Evolutionary conservation across 2,329 filamentous ascomycete genomes (phyloP).

Genomic region (Magnaporthiopsis poae): DNA sequence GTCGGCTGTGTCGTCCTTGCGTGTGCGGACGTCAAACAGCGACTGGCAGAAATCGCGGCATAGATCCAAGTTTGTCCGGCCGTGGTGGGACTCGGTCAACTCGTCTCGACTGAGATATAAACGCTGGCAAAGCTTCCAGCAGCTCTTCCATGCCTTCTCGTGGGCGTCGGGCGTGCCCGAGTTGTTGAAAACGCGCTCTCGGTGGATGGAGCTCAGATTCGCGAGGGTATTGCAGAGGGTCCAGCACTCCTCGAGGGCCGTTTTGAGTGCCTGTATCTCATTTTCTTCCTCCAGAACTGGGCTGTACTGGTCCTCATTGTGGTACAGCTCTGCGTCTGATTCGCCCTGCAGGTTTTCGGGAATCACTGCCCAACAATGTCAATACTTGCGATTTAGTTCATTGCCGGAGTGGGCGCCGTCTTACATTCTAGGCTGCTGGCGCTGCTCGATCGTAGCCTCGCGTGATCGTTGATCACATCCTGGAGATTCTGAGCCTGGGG

Average conservation of each 20-base stretch:
- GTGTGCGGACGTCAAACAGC: slow-evolving; percentile 74
- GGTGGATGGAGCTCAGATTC: slow-evolving; percentile 72
- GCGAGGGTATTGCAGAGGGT: slow-evolving; percentile 85
- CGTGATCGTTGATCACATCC: slow-evolving; percentile 53
- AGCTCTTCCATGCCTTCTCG: slow-evolving; percentile 84
- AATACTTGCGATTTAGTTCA: background rate
- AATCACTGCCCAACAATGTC: slow-evolving; percentile 38
- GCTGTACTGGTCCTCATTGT: slow-evolving; percentile 39
- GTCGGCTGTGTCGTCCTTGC: slow-evolving; percentile 69
- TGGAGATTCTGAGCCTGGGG: slow-evolving; percentile 75
- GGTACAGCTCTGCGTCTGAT: slow-evolving; percentile 43
- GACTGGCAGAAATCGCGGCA: slow-evolving; percentile 89
- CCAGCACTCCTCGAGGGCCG: slow-evolving; percentile 81
- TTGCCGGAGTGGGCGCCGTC: slow-evolving; percentile 15
- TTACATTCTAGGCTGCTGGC: slow-evolving; percentile 70
- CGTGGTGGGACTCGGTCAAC: slow-evolving; percentile 53
- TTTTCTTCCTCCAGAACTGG: slow-evolving; percentile 34
- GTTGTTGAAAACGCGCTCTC: slow-evolving; percentile 67
- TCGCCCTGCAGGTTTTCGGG: slow-evolving; percentile 38
- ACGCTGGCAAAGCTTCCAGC: slow-evolving; percentile 85
- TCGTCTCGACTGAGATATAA: slow-evolving; percentile 75
- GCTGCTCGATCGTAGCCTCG: slow-evolving; percentile 53
- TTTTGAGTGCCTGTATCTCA: slow-evolving; percentile 59
- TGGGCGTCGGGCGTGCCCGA: slow-evolving; percentile 66
- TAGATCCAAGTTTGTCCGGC: slow-evolving; percentile 68